Percentiles rank a stretch among this genome's conserved stretches.
Conservation (phyloP, 352 stramenopile genomes). For the Pythium pectinolyticum region DNA sequence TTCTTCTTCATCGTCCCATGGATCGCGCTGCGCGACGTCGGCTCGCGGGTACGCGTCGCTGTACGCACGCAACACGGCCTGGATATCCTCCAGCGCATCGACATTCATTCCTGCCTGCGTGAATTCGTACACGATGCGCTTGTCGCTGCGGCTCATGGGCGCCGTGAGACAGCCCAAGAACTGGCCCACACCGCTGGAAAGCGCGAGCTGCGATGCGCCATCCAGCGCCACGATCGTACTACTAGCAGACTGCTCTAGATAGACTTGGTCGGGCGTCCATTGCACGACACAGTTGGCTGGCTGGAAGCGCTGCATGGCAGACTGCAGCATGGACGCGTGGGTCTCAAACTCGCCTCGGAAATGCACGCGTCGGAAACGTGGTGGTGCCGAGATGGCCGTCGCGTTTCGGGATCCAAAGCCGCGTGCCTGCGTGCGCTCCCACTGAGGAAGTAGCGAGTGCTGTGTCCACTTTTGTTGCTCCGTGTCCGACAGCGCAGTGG, state of each 20-base stretch:
- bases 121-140: conserved; percentile 74
- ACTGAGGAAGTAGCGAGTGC: conserved; percentile 48
- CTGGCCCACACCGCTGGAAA: conserved; percentile 39
- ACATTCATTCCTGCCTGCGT: conserved; percentile 69
- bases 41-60: conserved; percentile 43
- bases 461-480: conserved; percentile 13
- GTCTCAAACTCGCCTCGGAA: conserved; percentile 47
- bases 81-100: conserved; percentile 63
- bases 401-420: not conserved
- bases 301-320: conserved; percentile 33
- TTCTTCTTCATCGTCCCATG: conserved; percentile 7
- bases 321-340: conserved; percentile 26
- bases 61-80: conserved; percentile 40
- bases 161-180: conserved; percentile 49
- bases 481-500: conserved; percentile 23
- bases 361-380: conserved; percentile 45
- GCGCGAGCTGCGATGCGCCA: conserved; percentile 44
- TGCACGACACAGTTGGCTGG: conserved; percentile 35
- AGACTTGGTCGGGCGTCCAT: conserved; percentile 38
- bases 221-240: conserved; percentile 28
- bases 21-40: conserved; percentile 4
- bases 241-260: conserved; percentile 25
- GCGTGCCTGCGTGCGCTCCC: not conserved
- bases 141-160: conserved; percentile 41
- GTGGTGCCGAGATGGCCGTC: not conserved